Evolutionary conservation across 805 yeast species (phyloP).

Genomic region (Brettanomyces sp.): DNA sequence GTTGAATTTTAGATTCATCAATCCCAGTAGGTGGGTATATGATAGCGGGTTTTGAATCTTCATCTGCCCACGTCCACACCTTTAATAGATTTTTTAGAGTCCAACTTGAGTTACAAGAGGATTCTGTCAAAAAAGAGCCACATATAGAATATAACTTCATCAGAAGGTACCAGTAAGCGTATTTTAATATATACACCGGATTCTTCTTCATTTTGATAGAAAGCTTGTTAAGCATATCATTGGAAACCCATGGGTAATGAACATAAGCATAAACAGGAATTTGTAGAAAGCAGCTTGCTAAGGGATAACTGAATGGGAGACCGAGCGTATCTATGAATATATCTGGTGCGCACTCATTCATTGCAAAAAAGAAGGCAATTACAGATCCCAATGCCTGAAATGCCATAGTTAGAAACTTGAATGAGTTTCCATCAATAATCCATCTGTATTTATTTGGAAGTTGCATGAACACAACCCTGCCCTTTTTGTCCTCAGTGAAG

Average conservation of each 20-base stretch:
- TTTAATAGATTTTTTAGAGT: conserved; percentile 63
- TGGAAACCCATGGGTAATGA: conserved; percentile 90
- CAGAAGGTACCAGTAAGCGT: conserved; percentile 63
- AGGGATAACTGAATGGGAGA: conserved; percentile 75
- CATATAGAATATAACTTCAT: conserved; percentile 53
- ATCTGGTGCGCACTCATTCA: conserved; percentile 66
- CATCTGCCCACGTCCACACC: conserved; percentile 49
- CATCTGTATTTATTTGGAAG: conserved; percentile 28
- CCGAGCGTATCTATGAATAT: conserved; percentile 95
- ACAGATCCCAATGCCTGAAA: conserved; percentile 85
- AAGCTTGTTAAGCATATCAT: conserved; percentile 72
- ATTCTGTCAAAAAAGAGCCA: conserved; percentile 58
- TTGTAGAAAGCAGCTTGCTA: conserved; percentile 44
- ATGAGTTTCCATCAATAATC: conserved; percentile 59
- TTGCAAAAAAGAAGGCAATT: conserved; percentile 60
- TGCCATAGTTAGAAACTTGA: conserved; percentile 72
- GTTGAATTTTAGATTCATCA: conserved; percentile 29
- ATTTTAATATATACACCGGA: conserved; percentile 26
- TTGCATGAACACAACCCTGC: conserved; percentile 24
- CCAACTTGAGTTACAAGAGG: conserved; percentile 86
- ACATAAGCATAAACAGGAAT: conserved; percentile 81
- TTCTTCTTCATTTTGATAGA: conserved; percentile 13
- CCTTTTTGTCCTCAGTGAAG: conserved; percentile 12
- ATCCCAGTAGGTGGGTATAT: conserved; percentile 90
- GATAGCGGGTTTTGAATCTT: conserved; percentile 27